Percentiles rank a stretch among this genome's conserved stretches.
Conservation (phyloP, 78 protist genomes). For the Guillardia theta region DNA sequence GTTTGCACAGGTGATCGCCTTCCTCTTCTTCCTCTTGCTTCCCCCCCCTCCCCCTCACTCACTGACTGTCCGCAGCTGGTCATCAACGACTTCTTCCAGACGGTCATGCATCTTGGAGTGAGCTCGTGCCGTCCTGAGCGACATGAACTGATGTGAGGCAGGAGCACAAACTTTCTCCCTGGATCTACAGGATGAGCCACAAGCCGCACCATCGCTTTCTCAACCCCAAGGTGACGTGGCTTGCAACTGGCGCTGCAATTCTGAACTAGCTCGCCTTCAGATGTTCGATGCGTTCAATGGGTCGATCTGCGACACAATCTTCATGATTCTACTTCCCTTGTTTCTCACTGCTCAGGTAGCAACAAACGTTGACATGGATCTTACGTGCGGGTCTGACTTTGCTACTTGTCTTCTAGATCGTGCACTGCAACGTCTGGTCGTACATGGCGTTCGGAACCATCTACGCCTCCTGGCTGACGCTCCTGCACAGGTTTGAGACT, state of each 20-base stretch:
- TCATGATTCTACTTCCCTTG: slow-evolving; percentile 53
- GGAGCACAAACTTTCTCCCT: not conserved
- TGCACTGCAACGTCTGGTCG: slow-evolving; percentile 53
- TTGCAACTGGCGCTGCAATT: too few relatives aligned
- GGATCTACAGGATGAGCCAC: not conserved
- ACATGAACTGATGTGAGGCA: not conserved
- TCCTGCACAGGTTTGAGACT: slow-evolving; percentile 45
- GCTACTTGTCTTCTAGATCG: not conserved
- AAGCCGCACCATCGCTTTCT: slow-evolving; percentile 48
- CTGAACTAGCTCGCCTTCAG: too few relatives aligned
- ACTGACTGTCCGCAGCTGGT: not conserved
- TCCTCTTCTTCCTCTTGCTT: not conserved
- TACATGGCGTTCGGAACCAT: slow-evolving; percentile 52
- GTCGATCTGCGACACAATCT: slow-evolving; percentile 43
- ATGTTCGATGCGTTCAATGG: slow-evolving; percentile 58
- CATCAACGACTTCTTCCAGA: slow-evolving; percentile 9
- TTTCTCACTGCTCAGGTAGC: slow-evolving; percentile 15
- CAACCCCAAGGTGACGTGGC: too few relatives aligned
- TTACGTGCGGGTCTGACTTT: too few relatives aligned
- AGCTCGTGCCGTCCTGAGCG: not conserved
- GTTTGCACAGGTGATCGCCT: not conserved
- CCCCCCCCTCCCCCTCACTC: not conserved
- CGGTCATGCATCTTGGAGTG: not conserved
- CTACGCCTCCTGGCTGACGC: slow-evolving; percentile 40
- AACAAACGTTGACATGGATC: too few relatives aligned